Percentiles rank a stretch among this genome's conserved stretches.
These are phyloP conservation scores for Catharanthus roseus DNA, from an alignment of 257 asterid species.

Conservation along the genomic window DNA sequence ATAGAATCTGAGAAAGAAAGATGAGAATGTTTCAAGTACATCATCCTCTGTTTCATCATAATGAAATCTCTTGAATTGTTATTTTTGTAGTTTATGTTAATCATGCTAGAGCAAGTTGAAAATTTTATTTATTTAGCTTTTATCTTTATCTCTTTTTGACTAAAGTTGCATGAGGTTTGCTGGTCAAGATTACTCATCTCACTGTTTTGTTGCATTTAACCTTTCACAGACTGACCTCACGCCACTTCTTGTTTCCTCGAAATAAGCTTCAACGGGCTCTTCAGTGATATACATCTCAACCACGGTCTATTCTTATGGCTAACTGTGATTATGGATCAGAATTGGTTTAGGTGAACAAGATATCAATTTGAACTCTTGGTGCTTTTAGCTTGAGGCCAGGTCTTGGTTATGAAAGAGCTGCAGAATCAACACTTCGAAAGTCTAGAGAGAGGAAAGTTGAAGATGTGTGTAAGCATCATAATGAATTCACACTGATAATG, in stretches of 20 bases:
- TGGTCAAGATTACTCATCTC: not conserved
- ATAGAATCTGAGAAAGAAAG: not conserved
- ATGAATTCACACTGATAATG: not conserved
- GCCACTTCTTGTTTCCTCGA: not conserved
- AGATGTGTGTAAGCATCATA: not conserved
- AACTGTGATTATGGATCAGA: not conserved
- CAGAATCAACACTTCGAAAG: not conserved
- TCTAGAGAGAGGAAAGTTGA: not conserved
- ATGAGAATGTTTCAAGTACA: not conserved
- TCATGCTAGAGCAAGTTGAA: not conserved
- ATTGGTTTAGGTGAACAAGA: not conserved
- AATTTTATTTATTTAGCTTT: not conserved
- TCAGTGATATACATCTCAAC: not conserved
- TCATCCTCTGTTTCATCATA: not conserved
- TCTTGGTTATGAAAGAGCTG: not conserved
- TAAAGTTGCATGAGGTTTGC: not conserved
- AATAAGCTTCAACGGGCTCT: constrained; percentile 1
- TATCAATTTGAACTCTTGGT: not conserved
- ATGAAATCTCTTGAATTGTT: not conserved
- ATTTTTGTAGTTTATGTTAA: not conserved
- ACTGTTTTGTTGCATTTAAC: not conserved
- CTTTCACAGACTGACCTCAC: not conserved
- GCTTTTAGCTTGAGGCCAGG: not conserved
- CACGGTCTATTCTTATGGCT: not conserved
- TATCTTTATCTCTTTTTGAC: not conserved